Base-by-base conservation (phyloP, 768 basidiomycete species). In the Gloeopeniophorella convolvens region DNA sequence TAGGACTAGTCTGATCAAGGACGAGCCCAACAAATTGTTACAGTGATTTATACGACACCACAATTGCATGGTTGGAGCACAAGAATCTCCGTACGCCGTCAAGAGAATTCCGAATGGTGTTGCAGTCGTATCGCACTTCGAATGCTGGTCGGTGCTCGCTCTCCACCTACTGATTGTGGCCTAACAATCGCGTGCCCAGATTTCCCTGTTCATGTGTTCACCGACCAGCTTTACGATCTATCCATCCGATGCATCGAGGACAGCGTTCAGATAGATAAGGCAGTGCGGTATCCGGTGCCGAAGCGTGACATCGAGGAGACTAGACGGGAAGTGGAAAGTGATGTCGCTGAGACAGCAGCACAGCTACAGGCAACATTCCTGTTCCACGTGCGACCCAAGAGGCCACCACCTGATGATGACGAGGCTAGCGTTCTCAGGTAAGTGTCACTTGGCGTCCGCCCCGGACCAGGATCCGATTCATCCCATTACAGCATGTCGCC, bases 331-430 rank as follows among this genome's bases (percentile, higher is more conserved):
- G 42, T 34, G 9, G 57, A 57, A 16, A 23, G 13, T 13, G 49
- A 49, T 30, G 40, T 58, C n/a, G 18, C 35, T 16, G 45, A 51
- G 11, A 33, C 43, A 5, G 50, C 43, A 15, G 35, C 36, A n/a
- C 50, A 46, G 42, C 55, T 58, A 20, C 50, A 55, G 26, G 32
- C 44, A 2, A 33, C 39, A 3, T 33, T 56, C 24, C 46, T 57
- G 7, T 57, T 56, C 50, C 49, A 52, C 18, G 36, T 48, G 5
- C 50, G 57, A 23, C 57, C 37, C 0, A 58, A 58, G 21, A 55
- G 57, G 10, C 57, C 45, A 8, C 50, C 57, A 21, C 55, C 49
- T 4, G 55, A 58, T n/a, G 53, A 54, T 15, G 57, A 56, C 18
- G 57, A 35, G 44, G 28, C 34, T n/a, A 47, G 47, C 34, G 54